phyloP scores from a whole-genome alignment of 257 asterid species.

The Ophiorrhiza pumila region DNA sequence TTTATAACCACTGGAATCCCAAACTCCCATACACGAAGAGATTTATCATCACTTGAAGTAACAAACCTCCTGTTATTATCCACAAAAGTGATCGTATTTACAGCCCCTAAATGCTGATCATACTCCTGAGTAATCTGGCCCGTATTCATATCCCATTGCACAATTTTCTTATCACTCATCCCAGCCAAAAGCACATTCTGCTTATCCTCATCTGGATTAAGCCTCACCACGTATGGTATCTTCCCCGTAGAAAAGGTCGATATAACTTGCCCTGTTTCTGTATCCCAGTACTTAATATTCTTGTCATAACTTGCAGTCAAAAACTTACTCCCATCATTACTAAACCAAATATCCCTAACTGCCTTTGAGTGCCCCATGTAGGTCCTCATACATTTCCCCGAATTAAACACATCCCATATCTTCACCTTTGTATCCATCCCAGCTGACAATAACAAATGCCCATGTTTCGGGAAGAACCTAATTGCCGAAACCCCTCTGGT shows the following conservation, averaged over 20 bases:
- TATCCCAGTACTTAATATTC: slow-evolving; percentile 98
- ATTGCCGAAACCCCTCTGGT: slow-evolving; percentile 96
- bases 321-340: slow-evolving; percentile 85
- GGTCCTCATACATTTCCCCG: slow-evolving; percentile 94
- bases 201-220: slow-evolving; percentile 95
- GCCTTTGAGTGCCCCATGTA: slow-evolving; percentile 98
- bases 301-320: slow-evolving; percentile 94
- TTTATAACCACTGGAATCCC: slow-evolving; percentile 98
- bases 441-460: slow-evolving; percentile 91
- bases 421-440: slow-evolving; percentile 97
- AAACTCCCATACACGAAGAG: slow-evolving; percentile 95
- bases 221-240: slow-evolving; percentile 90
- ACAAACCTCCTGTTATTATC: slow-evolving; percentile 96
- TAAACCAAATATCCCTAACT: slow-evolving; percentile 87
- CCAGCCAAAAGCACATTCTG: slow-evolving; percentile 96
- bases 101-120: slow-evolving; percentile 99
- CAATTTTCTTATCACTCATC: slow-evolving; percentile 99
- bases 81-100: slow-evolving; percentile 91
- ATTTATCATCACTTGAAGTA: slow-evolving; percentile 95
- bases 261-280: slow-evolving; percentile 96
- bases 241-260: slow-evolving; percentile 90
- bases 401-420: slow-evolving; percentile 92
- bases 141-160: slow-evolving; percentile 94
- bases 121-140: slow-evolving; percentile 99
- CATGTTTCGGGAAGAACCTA: slow-evolving; percentile 88